Conservation (phyloP, 768 basidiomycete genomes). For the Pleurotus salmoneostramineus region DNA sequence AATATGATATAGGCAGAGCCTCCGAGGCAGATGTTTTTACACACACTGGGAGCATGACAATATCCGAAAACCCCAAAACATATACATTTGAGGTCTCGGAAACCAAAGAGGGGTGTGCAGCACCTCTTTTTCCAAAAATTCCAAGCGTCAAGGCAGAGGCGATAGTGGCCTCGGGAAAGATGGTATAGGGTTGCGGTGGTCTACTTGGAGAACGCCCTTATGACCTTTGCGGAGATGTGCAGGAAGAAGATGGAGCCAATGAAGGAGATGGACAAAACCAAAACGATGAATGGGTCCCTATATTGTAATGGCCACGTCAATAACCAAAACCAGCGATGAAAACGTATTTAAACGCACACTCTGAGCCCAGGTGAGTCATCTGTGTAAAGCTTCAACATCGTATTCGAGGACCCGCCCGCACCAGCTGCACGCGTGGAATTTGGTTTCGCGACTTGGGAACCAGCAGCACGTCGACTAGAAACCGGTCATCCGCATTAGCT, state of each 20-base stretch:
- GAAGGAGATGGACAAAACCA: slow-evolving; percentile 93
- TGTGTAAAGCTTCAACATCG: slow-evolving; percentile 98
- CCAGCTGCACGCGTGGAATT: slow-evolving; percentile 90
- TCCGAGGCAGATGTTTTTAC: slow-evolving; percentile 7
- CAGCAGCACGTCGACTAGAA: slow-evolving; percentile 71
- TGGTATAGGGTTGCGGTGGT: not conserved
- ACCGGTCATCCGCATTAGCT: not conserved
- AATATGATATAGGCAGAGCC: slow-evolving; percentile 7
- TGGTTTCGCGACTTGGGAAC: slow-evolving; percentile 61
- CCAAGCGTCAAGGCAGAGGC: not conserved
- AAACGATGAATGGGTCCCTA: slow-evolving; percentile 95
- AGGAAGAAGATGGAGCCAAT: slow-evolving; percentile 99
- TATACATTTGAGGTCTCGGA: not conserved
- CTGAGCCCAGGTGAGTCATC: slow-evolving; percentile 96
- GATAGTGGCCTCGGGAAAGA: not conserved
- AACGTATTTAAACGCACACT: slow-evolving; percentile 66
- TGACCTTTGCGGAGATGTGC: slow-evolving; percentile 93
- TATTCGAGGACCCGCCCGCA: slow-evolving; percentile 94
- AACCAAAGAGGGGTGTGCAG: not conserved
- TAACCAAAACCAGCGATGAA: not conserved
- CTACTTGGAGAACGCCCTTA: slow-evolving; percentile 85
- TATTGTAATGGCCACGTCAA: slow-evolving; percentile 2
- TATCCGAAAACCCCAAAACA: not conserved
- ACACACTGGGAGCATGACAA: slow-evolving; percentile 3
- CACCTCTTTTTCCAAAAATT: not conserved